Base-by-base conservation (phyloP, 352 stramenopile species). In the Phytophthora melonis region DNA sequence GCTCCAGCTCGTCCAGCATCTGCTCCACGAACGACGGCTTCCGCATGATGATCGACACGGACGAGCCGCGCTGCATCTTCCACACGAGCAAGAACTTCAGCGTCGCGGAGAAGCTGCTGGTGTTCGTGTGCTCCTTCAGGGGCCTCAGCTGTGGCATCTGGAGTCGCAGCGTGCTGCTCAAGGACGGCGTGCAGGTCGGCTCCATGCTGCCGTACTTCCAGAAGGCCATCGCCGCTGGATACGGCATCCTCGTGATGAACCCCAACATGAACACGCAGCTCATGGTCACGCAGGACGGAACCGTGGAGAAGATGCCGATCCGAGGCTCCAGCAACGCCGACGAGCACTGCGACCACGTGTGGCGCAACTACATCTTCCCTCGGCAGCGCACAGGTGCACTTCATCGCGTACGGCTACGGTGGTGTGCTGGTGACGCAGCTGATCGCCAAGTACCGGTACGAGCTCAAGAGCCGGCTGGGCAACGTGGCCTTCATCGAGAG, bases 241-340 rank as follows among this genome's bases (percentile, higher is more conserved):
- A 94, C 64, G 90, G 87, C 34, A 81, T 98, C 23, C 63, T 97
- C 21, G 89, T 98, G 21, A 93, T 96, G 80, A 96, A 97, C 69
- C 91, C 93, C 3, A 98, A 97, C 77, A 93, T 94, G 77, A 98
- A 98, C 73, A 95, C 91, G 30, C 86, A 93, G 65, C 69, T 89
- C 6, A 93, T 97, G 78, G 70, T 90, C n/a, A 74, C 81, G 2
- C 57, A 58, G 2, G 85, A 92, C 53, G 78, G 88, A 23, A 79
- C 75, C 1, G 70, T 82, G 14, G 80, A 87, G 52, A 97, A 97
- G 68, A 78, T 96, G 66, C 81, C 89, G 0, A 97, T 98, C 55
- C 78, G 88, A 55, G 86, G 84, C 10, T 97, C 89, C 0, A 88
- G 88, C 13, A 96, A 89, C 25, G 88, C 92, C 8, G 89, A 97